phyloP scores from a whole-genome alignment of 352 stramenopile species.

The Thraustotheca clavata region DNA sequence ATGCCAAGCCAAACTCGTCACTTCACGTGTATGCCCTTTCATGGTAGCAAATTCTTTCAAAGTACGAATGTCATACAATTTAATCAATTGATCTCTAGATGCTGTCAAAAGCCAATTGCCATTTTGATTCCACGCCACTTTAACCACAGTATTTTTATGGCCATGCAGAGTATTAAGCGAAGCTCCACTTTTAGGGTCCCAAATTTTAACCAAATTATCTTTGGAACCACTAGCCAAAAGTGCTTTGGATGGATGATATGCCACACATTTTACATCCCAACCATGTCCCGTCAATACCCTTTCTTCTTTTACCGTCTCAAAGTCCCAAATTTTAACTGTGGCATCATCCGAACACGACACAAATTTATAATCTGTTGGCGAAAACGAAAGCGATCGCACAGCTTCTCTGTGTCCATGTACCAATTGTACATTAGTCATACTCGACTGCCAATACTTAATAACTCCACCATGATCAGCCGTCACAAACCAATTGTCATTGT shows the following conservation, averaged over 20 bases:
- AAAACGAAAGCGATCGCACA: slow-evolving; percentile 94
- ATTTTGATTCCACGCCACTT: slow-evolving; percentile 96
- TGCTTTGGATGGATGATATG: slow-evolving; percentile 93
- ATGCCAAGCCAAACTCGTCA: slow-evolving; percentile 96
- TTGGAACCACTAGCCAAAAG: slow-evolving; percentile 94
- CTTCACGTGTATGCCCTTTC: slow-evolving; percentile 93
- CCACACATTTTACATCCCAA: slow-evolving; percentile 96
- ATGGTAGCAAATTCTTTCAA: slow-evolving; percentile 94
- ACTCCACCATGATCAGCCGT: slow-evolving; percentile 84
- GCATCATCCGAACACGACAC: slow-evolving; percentile 95
- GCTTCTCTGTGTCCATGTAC: slow-evolving; percentile 81
- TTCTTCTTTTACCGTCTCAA: slow-evolving; percentile 89
- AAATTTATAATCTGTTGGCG: slow-evolving; percentile 96
- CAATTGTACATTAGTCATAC: slow-evolving; percentile 83
- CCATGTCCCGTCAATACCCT: slow-evolving; percentile 92
- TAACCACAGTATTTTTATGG: slow-evolving; percentile 98
- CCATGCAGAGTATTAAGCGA: slow-evolving; percentile 93
- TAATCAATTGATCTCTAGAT: slow-evolving; percentile 96
- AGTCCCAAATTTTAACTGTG: slow-evolving; percentile 91
- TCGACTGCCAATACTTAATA: slow-evolving; percentile 90
- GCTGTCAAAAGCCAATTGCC: slow-evolving; percentile 96
- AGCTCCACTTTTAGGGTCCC: slow-evolving; percentile 93
- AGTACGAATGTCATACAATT: slow-evolving; percentile 97
- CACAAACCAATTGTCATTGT: slow-evolving; percentile 87
- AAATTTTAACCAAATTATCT: slow-evolving; percentile 97